Percentiles rank a stretch among this genome's conserved stretches.
Conservation (phyloP, 1,139 yeast genomes). For the Pichia sp. region DNA sequence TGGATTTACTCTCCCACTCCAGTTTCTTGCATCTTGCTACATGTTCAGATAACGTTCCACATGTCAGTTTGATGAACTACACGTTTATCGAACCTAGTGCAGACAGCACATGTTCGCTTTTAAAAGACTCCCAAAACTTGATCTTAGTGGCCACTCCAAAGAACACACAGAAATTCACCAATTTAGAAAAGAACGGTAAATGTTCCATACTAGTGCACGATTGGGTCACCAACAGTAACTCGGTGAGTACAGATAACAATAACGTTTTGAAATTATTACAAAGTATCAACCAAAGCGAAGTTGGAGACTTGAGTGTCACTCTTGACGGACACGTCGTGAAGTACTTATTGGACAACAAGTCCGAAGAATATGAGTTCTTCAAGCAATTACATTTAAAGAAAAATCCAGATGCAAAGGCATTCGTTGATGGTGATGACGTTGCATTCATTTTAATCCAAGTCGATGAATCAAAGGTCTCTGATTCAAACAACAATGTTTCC, state of each 20-base stretch:
- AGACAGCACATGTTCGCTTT: slow-evolving; percentile 28
- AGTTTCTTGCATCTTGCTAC: slow-evolving; percentile 84
- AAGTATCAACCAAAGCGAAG: slow-evolving; percentile 70
- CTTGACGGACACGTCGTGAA: slow-evolving; percentile 64
- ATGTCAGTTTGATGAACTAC: slow-evolving; percentile 87
- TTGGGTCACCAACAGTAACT: slow-evolving; percentile 48
- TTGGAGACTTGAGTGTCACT: slow-evolving; percentile 77
- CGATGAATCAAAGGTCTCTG: slow-evolving; percentile 75
- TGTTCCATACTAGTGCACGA: slow-evolving; percentile 85
- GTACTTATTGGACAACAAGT: slow-evolving; percentile 42
- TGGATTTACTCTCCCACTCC: slow-evolving; percentile 52
- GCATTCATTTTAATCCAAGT: slow-evolving; percentile 67
- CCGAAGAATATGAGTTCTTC: slow-evolving; percentile 50
- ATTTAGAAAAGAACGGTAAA: slow-evolving; percentile 63
- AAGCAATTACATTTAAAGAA: slow-evolving; percentile 56
- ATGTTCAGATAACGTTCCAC: slow-evolving; percentile 62
- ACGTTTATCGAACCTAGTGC: slow-evolving; percentile 49
- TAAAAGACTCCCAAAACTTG: slow-evolving; percentile 27
- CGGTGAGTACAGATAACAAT: slow-evolving; percentile 20
- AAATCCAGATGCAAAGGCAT: slow-evolving; percentile 68
- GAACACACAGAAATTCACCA: slow-evolving; percentile 67
- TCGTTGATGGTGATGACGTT: slow-evolving; percentile 59
- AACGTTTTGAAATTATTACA: slow-evolving; percentile 60
- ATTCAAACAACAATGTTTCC: slow-evolving; percentile 62
- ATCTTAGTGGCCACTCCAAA: slow-evolving; percentile 70